Percentiles rank a stretch among this genome's conserved stretches.
These are phyloP conservation scores for Medicago arabica DNA, from an alignment of 306 rosid species.

Conservation along the genomic window DNA sequence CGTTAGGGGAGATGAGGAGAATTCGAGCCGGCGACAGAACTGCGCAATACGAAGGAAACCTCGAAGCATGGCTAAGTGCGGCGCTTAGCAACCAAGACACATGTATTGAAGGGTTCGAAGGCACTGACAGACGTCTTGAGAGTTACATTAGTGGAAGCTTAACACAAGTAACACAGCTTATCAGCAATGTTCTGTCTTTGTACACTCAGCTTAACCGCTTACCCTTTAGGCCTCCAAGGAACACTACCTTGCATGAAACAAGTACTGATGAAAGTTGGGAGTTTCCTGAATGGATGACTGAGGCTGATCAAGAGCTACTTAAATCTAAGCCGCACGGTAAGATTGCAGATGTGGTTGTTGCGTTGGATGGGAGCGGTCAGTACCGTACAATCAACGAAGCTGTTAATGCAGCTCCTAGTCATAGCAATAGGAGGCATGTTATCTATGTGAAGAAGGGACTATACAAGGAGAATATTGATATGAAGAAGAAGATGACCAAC, in stretches of 20 bases:
- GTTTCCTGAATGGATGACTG: slow-evolving; percentile 79
- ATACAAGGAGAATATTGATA: slow-evolving; percentile 78
- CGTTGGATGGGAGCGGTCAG: slow-evolving; percentile 82
- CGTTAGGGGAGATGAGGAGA: slow-evolving; percentile 74
- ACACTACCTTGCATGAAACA: background rate
- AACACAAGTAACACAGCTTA: slow-evolving; percentile 80
- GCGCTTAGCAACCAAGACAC: slow-evolving; percentile 97
- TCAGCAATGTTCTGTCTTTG: slow-evolving; percentile 73
- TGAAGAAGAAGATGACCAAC: slow-evolving; percentile 86
- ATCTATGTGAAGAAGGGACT: slow-evolving; percentile 78
- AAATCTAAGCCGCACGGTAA: slow-evolving; percentile 47
- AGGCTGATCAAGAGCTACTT: slow-evolving; percentile 64
- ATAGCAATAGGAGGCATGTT: slow-evolving; percentile 62
- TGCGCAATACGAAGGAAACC: slow-evolving; percentile 62
- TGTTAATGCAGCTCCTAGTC: slow-evolving; percentile 70
- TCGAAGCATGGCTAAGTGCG: slow-evolving; percentile 94
- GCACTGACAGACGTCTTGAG: slow-evolving; percentile 78
- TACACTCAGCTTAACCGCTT: slow-evolving; percentile 71
- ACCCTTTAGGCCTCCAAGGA: slow-evolving; percentile 65
- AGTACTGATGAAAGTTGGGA: slow-evolving; percentile 15
- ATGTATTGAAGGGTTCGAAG: slow-evolving; percentile 95
- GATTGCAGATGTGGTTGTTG: slow-evolving; percentile 66
- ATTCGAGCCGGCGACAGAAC: slow-evolving; percentile 57
- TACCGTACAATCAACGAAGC: slow-evolving; percentile 79
- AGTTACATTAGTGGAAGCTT: slow-evolving; percentile 78